Base-by-base conservation (phyloP, 805 yeast species). In the Tetrapisispora pingtungensis region DNA sequence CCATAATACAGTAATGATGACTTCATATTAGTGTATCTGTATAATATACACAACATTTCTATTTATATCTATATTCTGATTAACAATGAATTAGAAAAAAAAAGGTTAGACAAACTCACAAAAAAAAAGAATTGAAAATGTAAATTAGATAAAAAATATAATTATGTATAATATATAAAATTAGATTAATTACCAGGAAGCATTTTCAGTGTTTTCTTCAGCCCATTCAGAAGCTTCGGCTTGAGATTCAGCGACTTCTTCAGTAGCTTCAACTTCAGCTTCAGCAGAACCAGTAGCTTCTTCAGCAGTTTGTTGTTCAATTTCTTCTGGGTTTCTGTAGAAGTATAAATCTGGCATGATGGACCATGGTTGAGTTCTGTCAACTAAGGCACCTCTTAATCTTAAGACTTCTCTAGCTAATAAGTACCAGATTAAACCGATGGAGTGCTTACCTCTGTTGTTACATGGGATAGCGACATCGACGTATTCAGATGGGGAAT, bases 301-400 rank as follows among this genome's bases (percentile, higher is more conserved):
- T 66, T 78, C 84, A 62, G 77, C 77, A 61, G 71, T 77, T 60
- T 74, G 78, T 66, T 72, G 73, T 77, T 86, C 96, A 73, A 84
- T 84, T 77, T 93, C 98, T 79, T 90, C 97, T 69, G 98, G 98
- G 78, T 93, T 96, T 83, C 98, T 93, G 97, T 90, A 93, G 89
- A 93, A 93, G 89, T 89, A 93, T 74, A 93, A 82, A 79, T 93
- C 98, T 73, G 97, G 97, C 98, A 93, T 93, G 71, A 93, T 93
- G 62, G 94, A 77, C 98, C 98, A 93, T 73, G 84, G 82, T 73
- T 93, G 86, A 61, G 84, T 70, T 81, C 98, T 88, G 85, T 85
- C 84, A 70, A 94, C 88, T 63, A 93, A 74, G 69, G 88, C 81
- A 70, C 98, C 98, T 79, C 96, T 85, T 74, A 93, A 83, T 80